Evolutionary conservation across 192 early-diverging fungal genomes (phyloP).

Genomic region (Entomortierella parvispora): DNA sequence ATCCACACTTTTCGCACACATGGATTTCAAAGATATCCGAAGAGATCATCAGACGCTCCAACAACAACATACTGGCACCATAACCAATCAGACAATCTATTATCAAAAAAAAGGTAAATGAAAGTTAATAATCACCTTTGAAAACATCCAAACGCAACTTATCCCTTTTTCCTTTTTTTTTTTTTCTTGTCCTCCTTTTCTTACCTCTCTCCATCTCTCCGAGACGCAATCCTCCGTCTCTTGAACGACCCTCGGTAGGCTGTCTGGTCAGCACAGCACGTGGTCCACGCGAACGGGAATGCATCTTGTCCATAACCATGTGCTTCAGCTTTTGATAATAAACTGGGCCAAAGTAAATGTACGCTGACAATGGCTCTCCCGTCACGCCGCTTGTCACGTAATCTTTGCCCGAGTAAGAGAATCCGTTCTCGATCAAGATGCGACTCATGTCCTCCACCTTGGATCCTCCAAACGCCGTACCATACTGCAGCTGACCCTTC

Average conservation of each 20-base stretch:
- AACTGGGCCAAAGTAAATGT: constrained; percentile 96
- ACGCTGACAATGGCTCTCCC: constrained; percentile 91
- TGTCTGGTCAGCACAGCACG: constrained; percentile 91
- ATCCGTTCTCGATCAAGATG: constrained; percentile 92
- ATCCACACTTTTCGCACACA: constrained; percentile 90
- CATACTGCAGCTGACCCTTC: constrained; percentile 92
- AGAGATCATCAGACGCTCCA: constrained; percentile 93
- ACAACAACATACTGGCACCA: constrained; percentile 90
- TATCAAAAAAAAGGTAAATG: not conserved
- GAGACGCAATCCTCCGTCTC: constrained; percentile 96
- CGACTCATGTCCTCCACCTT: constrained; percentile 97
- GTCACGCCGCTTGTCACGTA: constrained; percentile 90
- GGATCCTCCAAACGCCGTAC: constrained; percentile 94
- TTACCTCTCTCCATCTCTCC: constrained; percentile 95
- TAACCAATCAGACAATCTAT: constrained; percentile 96
- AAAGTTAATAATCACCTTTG: not conserved
- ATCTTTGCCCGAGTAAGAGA: constrained; percentile 97
- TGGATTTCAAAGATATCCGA: constrained; percentile 94
- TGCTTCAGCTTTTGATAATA: constrained; percentile 99
- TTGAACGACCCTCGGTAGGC: constrained; percentile 96
- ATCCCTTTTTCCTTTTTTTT: not conserved
- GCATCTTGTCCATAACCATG: constrained; percentile 99
- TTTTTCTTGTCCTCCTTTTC: constrained; percentile 4
- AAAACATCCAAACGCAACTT: not conserved
- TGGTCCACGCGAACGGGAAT: constrained; percentile 90